Conservation (phyloP, 768 basidiomycete species). For the Ramaria rubella region DNA sequence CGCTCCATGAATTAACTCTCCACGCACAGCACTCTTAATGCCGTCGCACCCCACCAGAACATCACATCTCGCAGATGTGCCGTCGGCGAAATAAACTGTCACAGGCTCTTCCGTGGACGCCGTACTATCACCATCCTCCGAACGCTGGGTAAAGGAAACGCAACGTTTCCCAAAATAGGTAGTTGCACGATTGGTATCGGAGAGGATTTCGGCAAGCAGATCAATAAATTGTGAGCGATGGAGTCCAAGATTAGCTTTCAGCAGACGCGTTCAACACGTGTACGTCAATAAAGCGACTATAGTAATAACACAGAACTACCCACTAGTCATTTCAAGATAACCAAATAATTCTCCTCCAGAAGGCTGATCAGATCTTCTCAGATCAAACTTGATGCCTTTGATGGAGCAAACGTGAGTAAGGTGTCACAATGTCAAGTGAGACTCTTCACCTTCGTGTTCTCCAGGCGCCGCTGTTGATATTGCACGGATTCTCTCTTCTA, state of each 20-base stretch:
- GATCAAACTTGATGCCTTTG: slow-evolving; percentile 40
- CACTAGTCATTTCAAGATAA: neutral
- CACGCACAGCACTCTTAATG: slow-evolving; percentile 26
- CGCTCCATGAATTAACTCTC: slow-evolving; percentile 24
- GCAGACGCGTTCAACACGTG: neutral
- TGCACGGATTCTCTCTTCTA: slow-evolving; percentile 19
- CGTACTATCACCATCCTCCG: neutral
- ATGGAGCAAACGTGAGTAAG: neutral
- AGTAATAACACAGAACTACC: neutral
- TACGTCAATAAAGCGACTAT: neutral
- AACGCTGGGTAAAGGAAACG: slow-evolving; percentile 13
- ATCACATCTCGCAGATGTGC: slow-evolving; percentile 23
- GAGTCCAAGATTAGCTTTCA: slow-evolving; percentile 24
- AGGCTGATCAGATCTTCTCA: slow-evolving; percentile 36
- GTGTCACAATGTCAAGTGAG: neutral
- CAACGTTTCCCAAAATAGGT: slow-evolving; percentile 29
- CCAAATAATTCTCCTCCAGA: slow-evolving; percentile 24
- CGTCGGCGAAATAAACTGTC: slow-evolving; percentile 16
- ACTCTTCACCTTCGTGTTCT: slow-evolving; percentile 9
- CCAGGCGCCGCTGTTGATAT: slow-evolving; percentile 21
- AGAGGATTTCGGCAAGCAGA: slow-evolving; percentile 31
- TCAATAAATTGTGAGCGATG: slow-evolving; percentile 46
- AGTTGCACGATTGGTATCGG: slow-evolving; percentile 13
- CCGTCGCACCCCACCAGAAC: slow-evolving; percentile 29
- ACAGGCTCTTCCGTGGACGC: neutral